Evolutionary conservation across 1,139 yeast species (phyloP).

Genomic region (Magnusiomyces magnusii): DNA sequence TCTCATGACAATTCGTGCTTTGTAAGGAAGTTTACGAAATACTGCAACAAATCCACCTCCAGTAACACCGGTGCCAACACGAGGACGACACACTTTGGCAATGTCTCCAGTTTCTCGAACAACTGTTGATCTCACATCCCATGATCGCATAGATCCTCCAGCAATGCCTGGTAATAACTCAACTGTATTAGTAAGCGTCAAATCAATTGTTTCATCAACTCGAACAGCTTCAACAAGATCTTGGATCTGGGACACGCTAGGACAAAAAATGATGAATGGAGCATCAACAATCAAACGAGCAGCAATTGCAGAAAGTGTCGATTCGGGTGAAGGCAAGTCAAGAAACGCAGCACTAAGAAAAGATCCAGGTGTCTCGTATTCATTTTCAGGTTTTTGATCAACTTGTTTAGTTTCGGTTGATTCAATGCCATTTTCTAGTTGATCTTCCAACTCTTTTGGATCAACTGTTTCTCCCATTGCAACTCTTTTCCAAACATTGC

Average conservation of each 20-base stretch:
- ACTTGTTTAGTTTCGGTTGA: not conserved
- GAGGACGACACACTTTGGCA: slow-evolving; percentile 42
- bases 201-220: slow-evolving; percentile 27
- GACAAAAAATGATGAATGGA: slow-evolving; percentile 40
- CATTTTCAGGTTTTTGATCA: not conserved
- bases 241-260: slow-evolving; percentile 40
- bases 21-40: slow-evolving; percentile 24
- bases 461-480: not conserved
- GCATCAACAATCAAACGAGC: slow-evolving; percentile 35
- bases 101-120: slow-evolving; percentile 36
- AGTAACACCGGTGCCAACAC: slow-evolving; percentile 40
- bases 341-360: slow-evolving; percentile 39
- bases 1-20: not conserved
- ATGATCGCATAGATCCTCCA: slow-evolving; percentile 36
- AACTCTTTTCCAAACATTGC: slow-evolving; percentile 13
- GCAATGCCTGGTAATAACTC: slow-evolving; percentile 41
- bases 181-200: slow-evolving; percentile 36
- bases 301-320: slow-evolving; percentile 32
- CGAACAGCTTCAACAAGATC: slow-evolving; percentile 31
- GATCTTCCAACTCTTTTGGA: not conserved
- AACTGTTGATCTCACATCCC: slow-evolving; percentile 32
- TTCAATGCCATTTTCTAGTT: not conserved
- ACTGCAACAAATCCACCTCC: slow-evolving; percentile 42
- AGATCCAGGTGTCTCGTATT: slow-evolving; percentile 19
- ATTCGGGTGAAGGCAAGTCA: slow-evolving; percentile 40